A percentile compares a stretch with the other conserved stretches of the same genome.
phyloP scores from a whole-genome alignment of 306 rosid species.

The Trifolium repens region DNA sequence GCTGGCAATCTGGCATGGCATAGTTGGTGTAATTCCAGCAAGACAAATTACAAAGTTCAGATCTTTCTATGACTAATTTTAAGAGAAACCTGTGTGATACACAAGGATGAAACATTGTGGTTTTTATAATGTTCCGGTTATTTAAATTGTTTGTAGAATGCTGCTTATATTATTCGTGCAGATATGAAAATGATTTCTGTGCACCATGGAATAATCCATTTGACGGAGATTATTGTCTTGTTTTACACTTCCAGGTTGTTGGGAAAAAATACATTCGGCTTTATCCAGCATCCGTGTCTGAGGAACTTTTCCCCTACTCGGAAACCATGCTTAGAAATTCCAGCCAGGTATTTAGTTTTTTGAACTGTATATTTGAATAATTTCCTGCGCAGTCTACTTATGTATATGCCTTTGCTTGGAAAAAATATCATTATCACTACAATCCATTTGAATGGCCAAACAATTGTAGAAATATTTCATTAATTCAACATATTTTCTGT shows the following conservation, averaged over 20 bases:
- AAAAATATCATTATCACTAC: slow-evolving; percentile 32
- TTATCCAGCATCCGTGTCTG: slow-evolving; percentile 71
- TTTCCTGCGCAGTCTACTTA: slow-evolving; percentile 15
- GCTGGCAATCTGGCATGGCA: slow-evolving; percentile 20
- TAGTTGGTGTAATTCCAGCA: slow-evolving; percentile 23
- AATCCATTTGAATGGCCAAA: slow-evolving; percentile 37
- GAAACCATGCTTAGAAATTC: slow-evolving; percentile 90
- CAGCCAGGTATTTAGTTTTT: slow-evolving; percentile 73
- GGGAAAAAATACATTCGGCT: slow-evolving; percentile 92
- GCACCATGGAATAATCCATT: slow-evolving; percentile 24
- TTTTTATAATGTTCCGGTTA: slow-evolving; percentile 27
- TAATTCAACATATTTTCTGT: slow-evolving; percentile 17
- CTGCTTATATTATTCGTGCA: neutral
- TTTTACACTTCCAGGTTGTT: slow-evolving; percentile 61
- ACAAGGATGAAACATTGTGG: slow-evolving; percentile 15
- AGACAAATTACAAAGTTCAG: slow-evolving; percentile 16
- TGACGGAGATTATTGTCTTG: slow-evolving; percentile 18
- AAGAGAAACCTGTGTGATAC: slow-evolving; percentile 24
- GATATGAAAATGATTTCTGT: slow-evolving; percentile 22
- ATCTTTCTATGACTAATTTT: slow-evolving; percentile 24
- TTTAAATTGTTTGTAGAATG: slow-evolving; percentile 17
- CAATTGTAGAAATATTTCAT: slow-evolving; percentile 34
- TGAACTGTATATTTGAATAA: slow-evolving; percentile 8
- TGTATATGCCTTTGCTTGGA: slow-evolving; percentile 12
- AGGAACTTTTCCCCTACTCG: slow-evolving; percentile 75